Evolutionary conservation across 2,329 filamentous ascomycete species (phyloP).

Genomic region (Capronia epimyces): DNA sequence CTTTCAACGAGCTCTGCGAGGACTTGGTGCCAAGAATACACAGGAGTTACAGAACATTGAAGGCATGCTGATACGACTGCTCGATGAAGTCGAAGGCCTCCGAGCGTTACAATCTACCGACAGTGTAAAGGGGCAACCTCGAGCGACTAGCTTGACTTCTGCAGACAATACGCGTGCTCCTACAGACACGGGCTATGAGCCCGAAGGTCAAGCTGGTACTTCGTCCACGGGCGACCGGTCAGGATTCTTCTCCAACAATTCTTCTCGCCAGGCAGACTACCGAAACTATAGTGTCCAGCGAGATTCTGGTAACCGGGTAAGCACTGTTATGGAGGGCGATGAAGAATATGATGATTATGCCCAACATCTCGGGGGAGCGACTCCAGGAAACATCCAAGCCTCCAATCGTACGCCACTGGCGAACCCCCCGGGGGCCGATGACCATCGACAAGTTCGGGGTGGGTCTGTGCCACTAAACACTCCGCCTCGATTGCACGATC

Average conservation of each 20-base stretch:
- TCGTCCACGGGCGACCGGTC: slow-evolving; percentile 66
- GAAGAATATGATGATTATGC: slow-evolving; percentile 52
- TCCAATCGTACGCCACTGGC: slow-evolving; percentile 13
- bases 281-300: slow-evolving; percentile 48
- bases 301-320: slow-evolving; percentile 72
- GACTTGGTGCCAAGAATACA: slow-evolving; percentile 77
- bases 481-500: slow-evolving; percentile 40
- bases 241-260: slow-evolving; percentile 61
- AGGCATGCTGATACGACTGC: slow-evolving; percentile 83
- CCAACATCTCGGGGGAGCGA: slow-evolving; percentile 9
- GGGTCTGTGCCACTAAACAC: slow-evolving; percentile 43
- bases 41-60: slow-evolving; percentile 85
- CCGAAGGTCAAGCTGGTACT: slow-evolving; percentile 71
- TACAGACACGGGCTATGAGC: slow-evolving; percentile 75
- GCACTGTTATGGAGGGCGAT: slow-evolving; percentile 78
- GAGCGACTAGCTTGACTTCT: slow-evolving; percentile 55
- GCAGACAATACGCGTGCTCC: slow-evolving; percentile 63
- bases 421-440: slow-evolving; percentile 19
- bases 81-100: slow-evolving; percentile 83
- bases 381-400: slow-evolving; percentile 15
- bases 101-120: slow-evolving; percentile 53
- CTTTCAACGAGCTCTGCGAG: slow-evolving; percentile 90
- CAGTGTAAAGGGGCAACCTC: slow-evolving; percentile 26
- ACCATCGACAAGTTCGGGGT: slow-evolving; percentile 36
- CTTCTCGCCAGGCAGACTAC: slow-evolving; percentile 33